Evolutionary conservation across 257 asterid genomes (phyloP).

Genomic region (Avicennia marina): DNA sequence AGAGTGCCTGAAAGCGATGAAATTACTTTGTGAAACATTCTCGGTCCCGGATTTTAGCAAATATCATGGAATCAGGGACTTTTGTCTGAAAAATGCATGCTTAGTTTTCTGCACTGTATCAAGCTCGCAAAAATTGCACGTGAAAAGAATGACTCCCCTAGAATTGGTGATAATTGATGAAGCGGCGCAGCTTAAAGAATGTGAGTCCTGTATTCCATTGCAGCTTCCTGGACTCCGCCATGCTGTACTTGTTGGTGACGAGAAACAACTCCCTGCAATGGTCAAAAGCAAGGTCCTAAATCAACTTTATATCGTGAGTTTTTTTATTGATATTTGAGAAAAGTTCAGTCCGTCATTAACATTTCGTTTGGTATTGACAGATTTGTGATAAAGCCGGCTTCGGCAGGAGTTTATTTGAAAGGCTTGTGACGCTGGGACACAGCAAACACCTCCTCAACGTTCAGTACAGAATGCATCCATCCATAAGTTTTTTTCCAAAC

Average conservation of each 20-base stretch:
- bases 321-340: neutral
- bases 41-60: conserved; percentile 22
- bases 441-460: conserved; percentile 52
- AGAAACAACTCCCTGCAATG: conserved; percentile 90
- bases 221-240: conserved; percentile 62
- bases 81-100: conserved; percentile 36
- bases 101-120: conserved; percentile 67
- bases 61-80: conserved; percentile 11
- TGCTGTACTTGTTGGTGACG: too few species aligned
- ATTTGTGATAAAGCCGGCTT: conserved; percentile 41
- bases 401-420: conserved; percentile 77
- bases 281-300: conserved; percentile 66
- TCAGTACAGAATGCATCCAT: conserved; percentile 88
- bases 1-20: conserved; percentile 37
- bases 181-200: too few species aligned
- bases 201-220: conserved; percentile 67
- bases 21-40: conserved; percentile 15
- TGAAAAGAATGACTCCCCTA: conserved; percentile 23
- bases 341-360: neutral
- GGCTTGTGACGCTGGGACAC: conserved; percentile 55
- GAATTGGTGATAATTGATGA: conserved; percentile 65
- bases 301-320: neutral
- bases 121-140: conserved; percentile 47
- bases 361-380: conserved; percentile 29
- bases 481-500: conserved; percentile 76